These are phyloP conservation scores for Cystobasidium ongulense DNA, from an alignment of 768 basidiomycete genomes.

Conservation along the genomic window DNA sequence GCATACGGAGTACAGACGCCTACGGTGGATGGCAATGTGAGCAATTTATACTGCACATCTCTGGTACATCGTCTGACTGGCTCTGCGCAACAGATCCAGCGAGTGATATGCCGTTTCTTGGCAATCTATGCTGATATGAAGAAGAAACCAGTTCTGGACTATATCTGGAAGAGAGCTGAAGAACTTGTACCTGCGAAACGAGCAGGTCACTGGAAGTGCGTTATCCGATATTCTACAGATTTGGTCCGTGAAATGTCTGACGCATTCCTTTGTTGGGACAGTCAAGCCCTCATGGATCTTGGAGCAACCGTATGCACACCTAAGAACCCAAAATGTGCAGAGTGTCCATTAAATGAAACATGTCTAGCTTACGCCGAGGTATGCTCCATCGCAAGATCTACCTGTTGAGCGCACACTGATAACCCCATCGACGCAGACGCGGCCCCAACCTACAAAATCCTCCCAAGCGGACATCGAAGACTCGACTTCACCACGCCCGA, in stretches of 20 bases:
- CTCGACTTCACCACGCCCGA: too few relatives aligned
- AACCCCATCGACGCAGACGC: too few relatives aligned
- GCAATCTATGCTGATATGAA: conserved; percentile 76
- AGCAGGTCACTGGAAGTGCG: conserved; percentile 67
- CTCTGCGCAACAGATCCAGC: conserved; percentile 37
- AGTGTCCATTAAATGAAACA: conserved; percentile 62
- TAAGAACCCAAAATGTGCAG: conserved; percentile 62
- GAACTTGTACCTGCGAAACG: conserved; percentile 57
- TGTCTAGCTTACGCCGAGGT: conserved; percentile 59
- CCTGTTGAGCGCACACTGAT: not conserved
- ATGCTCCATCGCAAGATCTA: not conserved
- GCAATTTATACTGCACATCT: conserved; percentile 11
- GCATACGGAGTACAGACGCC: conserved; percentile 75
- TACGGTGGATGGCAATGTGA: conserved; percentile 56
- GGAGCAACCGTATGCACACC: conserved; percentile 85
- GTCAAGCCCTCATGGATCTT: conserved; percentile 83
- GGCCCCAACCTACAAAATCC: not conserved
- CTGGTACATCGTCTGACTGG: not conserved
- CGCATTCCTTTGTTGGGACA: not conserved
- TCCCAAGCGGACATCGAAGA: not conserved
- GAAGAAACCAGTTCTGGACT: conserved; percentile 63
- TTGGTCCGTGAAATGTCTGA: not conserved
- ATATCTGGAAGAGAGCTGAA: conserved; percentile 72
- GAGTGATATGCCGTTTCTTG: conserved; percentile 71
- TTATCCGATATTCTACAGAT: not conserved